Percentiles rank a stretch among this genome's conserved stretches.
Conservation (phyloP, 2,329 filamentous ascomycete genomes). For the Orbilia blumenaviensis region DNA sequence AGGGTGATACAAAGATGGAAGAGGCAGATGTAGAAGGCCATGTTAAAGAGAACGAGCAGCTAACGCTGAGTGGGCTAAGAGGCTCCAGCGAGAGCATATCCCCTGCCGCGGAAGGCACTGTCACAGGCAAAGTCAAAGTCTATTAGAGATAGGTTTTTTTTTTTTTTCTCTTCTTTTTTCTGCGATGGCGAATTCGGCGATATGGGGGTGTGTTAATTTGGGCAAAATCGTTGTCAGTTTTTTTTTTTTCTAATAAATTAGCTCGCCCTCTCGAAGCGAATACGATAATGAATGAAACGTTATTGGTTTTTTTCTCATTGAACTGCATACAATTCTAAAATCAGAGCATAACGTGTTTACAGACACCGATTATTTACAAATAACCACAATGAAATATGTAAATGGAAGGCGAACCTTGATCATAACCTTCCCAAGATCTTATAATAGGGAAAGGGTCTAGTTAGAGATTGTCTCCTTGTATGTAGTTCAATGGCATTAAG, state of each 20-base stretch:
- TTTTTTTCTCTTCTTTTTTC: no score
- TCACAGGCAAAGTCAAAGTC: conserved; percentile 17
- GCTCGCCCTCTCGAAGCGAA: background rate
- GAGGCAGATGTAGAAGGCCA: background rate
- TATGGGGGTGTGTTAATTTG: no score
- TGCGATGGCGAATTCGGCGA: no score
- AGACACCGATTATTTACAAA: no score
- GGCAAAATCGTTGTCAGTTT: background rate
- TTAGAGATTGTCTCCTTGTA: background rate
- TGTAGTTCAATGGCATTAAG: background rate
- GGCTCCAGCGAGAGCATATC: conserved; percentile 47
- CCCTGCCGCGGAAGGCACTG: conserved; percentile 12
- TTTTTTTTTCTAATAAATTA: background rate
- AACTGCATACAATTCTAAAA: background rate
- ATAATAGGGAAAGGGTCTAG: background rate
- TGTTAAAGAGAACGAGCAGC: conserved; percentile 21
- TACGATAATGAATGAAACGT: no score
- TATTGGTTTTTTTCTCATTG: no score
- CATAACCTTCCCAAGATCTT: no score
- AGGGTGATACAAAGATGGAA: conserved; percentile 41
- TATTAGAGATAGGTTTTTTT: conserved; percentile 2
- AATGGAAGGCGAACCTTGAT: no score
- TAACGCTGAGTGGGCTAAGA: conserved; percentile 41
- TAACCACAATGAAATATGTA: no score
- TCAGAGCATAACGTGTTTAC: no score